phyloP scores from a whole-genome alignment of 768 basidiomycete genomes.

The Tephrocybe sp. region DNA sequence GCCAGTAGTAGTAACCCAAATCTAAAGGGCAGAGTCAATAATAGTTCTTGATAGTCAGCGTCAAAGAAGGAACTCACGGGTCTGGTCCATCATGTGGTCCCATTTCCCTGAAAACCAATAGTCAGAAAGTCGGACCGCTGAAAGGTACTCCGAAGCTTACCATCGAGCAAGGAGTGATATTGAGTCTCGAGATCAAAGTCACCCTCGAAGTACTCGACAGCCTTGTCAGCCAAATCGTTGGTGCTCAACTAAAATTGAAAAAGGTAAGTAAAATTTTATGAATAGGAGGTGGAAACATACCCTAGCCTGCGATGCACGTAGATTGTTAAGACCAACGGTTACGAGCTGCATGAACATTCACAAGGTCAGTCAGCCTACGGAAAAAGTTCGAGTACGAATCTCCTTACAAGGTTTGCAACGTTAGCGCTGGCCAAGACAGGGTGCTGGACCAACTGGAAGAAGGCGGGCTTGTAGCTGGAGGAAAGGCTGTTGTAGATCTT shows the following conservation, averaged over 20 bases:
- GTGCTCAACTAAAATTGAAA: constrained; percentile 41
- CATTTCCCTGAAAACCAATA: neutral
- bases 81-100: constrained; percentile 63
- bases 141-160: constrained; percentile 25
- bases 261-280: neutral
- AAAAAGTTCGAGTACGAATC: neutral
- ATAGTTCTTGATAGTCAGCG: neutral
- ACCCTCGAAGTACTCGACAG: constrained; percentile 53
- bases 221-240: constrained; percentile 54
- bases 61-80: constrained; percentile 33
- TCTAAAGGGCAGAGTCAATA: constrained; percentile 27
- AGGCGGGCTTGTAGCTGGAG: constrained; percentile 48
- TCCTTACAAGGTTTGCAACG: constrained; percentile 45
- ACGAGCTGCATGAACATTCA: constrained; percentile 35
- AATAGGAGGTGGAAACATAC: constrained; percentile 19
- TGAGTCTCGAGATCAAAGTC: constrained; percentile 60
- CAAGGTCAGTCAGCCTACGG: neutral
- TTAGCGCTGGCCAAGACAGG: constrained; percentile 59
- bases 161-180: constrained; percentile 58
- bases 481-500: constrained; percentile 54
- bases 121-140: too few relatives aligned
- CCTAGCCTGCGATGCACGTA: constrained; percentile 61
- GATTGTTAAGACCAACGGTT: constrained; percentile 55
- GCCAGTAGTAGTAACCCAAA: constrained; percentile 67
- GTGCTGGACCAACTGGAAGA: constrained; percentile 72